These are phyloP conservation scores for Phytopythium cucurbitacearum DNA, from an alignment of 352 stramenopile species.

Conservation along the genomic window DNA sequence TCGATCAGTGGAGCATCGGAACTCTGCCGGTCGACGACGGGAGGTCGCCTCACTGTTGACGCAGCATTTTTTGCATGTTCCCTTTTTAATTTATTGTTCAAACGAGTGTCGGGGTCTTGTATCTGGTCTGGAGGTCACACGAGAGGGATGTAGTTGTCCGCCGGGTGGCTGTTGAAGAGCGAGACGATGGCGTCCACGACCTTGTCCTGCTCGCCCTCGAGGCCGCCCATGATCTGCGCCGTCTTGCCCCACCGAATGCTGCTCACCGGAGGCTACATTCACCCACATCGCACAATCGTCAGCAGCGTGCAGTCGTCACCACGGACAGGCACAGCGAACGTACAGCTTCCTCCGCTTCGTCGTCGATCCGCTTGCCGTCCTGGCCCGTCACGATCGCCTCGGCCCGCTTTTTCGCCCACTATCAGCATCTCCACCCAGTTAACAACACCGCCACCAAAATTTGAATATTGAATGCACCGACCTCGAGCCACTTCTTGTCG, in stretches of 20 bases:
- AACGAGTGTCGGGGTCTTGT: too few relatives aligned
- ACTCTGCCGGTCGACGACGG: too few relatives aligned
- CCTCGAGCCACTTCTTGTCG: conserved; percentile 25
- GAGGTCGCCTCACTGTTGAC: background rate
- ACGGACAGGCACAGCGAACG: conserved; percentile 1
- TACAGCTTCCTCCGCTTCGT: conserved; percentile 22
- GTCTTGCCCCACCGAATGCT: conserved; percentile 58
- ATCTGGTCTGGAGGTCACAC: too few relatives aligned
- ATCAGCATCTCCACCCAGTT: background rate
- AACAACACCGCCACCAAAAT: background rate
- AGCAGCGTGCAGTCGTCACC: conserved; percentile 3
- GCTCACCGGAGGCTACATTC: conserved; percentile 17
- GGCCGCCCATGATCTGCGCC: conserved; percentile 53
- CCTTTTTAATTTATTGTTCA: background rate
- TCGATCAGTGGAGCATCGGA: too few relatives aligned
- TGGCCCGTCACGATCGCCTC: conserved; percentile 23
- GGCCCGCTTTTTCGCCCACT: conserved; percentile 53
- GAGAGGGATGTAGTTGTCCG: conserved; percentile 2
- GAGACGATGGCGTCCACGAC: conserved; percentile 55
- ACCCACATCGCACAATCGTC: conserved; percentile 4
- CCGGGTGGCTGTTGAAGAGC: conserved; percentile 32
- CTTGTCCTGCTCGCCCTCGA: conserved; percentile 41
- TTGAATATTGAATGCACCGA: conserved; percentile 7
- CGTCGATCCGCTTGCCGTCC: conserved; percentile 14
- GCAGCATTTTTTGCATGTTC: background rate